A percentile compares a stretch with the other conserved stretches of the same genome.
Conservation (phyloP, 2,329 filamentous ascomycete genomes). For the Colletotrichum plurivorum region DNA sequence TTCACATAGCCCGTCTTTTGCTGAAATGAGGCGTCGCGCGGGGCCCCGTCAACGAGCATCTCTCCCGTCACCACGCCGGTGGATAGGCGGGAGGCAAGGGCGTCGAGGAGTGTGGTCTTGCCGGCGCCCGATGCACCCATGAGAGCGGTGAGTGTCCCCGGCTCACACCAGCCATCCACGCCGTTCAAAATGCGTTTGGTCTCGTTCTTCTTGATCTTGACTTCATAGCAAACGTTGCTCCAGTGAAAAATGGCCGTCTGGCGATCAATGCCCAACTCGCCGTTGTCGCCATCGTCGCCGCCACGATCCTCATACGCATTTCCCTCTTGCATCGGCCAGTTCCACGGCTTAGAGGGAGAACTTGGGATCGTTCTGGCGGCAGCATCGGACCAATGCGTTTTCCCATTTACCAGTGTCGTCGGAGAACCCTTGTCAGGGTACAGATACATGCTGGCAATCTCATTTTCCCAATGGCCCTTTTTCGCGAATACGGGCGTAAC, state of each 20-base stretch:
- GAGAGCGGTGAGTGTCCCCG: slow-evolving; percentile 78
- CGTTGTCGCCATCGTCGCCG: background rate
- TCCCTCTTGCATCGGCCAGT: slow-evolving; percentile 1
- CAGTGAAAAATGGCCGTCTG: slow-evolving; percentile 80
- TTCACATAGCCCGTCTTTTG: slow-evolving; percentile 80
- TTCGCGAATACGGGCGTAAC: background rate
- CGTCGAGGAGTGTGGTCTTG: slow-evolving; percentile 82
- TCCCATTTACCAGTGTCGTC: background rate
- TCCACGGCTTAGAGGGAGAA: background rate
- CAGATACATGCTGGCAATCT: slow-evolving; percentile 3
- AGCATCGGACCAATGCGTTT: background rate
- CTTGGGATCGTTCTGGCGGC: background rate
- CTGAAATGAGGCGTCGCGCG: slow-evolving; percentile 76
- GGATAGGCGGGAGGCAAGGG: slow-evolving; percentile 79
- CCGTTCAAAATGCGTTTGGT: slow-evolving; percentile 76
- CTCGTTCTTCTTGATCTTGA: slow-evolving; percentile 75
- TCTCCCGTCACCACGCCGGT: slow-evolving; percentile 81
- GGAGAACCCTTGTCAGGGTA: slow-evolving; percentile 15
- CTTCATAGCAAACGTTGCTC: slow-evolving; percentile 81
- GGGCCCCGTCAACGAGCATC: slow-evolving; percentile 77
- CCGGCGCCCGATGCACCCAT: slow-evolving; percentile 83
- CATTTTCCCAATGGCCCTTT: background rate
- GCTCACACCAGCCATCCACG: slow-evolving; percentile 83
- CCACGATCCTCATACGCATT: background rate
- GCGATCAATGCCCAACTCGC: slow-evolving; percentile 46